Evolutionary conservation across 345 rosid genomes (phyloP), one percentile per base, ranked within the genome.

Genomic region (Camelina sativa): DNA sequence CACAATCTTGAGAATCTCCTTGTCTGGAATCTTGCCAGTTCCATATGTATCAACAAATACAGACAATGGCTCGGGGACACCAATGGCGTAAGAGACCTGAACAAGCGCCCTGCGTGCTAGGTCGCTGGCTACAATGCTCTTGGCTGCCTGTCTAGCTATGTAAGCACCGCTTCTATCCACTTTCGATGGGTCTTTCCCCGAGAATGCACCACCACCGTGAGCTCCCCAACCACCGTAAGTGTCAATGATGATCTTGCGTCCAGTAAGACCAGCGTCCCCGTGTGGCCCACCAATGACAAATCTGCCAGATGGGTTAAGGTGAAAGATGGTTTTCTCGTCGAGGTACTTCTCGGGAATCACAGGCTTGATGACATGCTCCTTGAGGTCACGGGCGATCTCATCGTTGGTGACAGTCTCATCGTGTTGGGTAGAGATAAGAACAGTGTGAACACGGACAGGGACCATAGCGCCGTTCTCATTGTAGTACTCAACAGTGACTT

Each of bases 241-340:
- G 75, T 87, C 91, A 2, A 90, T 88, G 72, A 88, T 88, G 85
- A 88, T 88, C 86, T 88, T 88, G 62, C 92, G 85, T 46, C 92
- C 90, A 0, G 92, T 88, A 2, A 88, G 81, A 78, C 92, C 92
- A 0, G 92, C 92, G 58, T 88, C 92, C 65, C 92, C 92, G 16
- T 88, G 92, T 34, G 92, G 92, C 0, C 92, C 92, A 78, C 92
- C 92, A 53, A 88, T 88, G 72, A 88, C 94, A 32, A 88, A 91
- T 17, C 92, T 87, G 22, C 97, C 92, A 6, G 97, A 88, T 32
- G 97, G 92, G 86, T 91, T 91, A 0, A 88, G 86, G 80, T 91
- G 97, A 78, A 91, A 91, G 83, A 91, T 91, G 74, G 97, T 91
- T 78, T 87, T 91, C 83, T 91, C 97, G 1, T 88, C 92, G 2